Evolutionary conservation across 495 filamentous ascomycete genomes (phyloP), one percentile per base, ranked within the genome.

Genomic region (Beverwykella pulmonaria): DNA sequence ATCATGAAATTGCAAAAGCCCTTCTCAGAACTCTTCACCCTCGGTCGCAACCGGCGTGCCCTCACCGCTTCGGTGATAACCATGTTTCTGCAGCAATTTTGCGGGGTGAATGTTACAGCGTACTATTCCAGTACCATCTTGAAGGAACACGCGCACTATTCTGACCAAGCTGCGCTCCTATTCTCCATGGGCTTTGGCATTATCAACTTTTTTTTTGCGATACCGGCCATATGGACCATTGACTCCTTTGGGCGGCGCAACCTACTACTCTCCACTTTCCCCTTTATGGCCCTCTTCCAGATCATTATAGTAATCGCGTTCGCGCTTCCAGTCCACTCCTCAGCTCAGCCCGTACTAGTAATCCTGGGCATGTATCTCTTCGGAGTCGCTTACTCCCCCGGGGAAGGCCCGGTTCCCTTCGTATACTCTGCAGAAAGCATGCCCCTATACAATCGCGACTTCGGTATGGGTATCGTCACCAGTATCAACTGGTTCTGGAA

Each of bases 61-160:
- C 84, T 88, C 79, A 66, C 90, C 41, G 89, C 88, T 2, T 88
- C 86, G 1, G 82, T 87, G 70, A 87, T 92, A 66, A 87, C 93
- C 58, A 92, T 93, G 90, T 92, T 92, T 65, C 87, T 91, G 85
- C 92, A 94, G 71, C 92, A 93, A 76, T 65, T 69, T 29, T 65
- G 67, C 20, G 67, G 67, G 14, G 63, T 70, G 23, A 70, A 70
- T 25, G 58, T 70, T 0, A 58, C 46, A 8, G 68, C 67, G 0
- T 70, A 65, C 49, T 70, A 61, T 36, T 57, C 48, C 20, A 23
- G 15, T 12, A 36, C 53, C 19, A 60, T 71, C 29, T 39, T 71
- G 25, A 46, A 49, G 3, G 52, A 62, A 22, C 30, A 34, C 30
- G 5, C 53, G 12, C 54, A 48, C 17, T 68, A 58, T 46, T 26